Conservation (phyloP, 768 basidiomycete genomes). For the Trametes sanguinea region DNA sequence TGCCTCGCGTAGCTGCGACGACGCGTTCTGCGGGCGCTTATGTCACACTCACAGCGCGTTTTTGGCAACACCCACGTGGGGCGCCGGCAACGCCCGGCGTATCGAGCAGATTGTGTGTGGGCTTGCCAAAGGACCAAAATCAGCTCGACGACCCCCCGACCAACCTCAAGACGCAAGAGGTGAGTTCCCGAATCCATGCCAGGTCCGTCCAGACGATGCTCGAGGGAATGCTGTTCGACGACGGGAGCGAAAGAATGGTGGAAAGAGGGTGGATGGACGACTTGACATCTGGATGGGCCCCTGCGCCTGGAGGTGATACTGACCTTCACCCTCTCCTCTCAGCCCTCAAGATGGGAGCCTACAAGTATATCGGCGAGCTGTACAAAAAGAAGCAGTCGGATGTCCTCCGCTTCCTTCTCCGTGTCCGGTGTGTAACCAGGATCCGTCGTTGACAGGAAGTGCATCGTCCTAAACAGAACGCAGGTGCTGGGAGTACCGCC, state of each 20-base stretch:
- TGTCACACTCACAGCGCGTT: neutral
- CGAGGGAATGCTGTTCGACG: conserved; percentile 6
- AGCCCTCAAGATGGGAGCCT: conserved; percentile 80
- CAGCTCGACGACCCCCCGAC: conserved; percentile 29
- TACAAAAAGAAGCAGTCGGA: conserved; percentile 99
- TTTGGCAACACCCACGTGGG: conserved; percentile 9
- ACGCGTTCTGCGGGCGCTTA: neutral
- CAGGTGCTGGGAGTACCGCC: conserved; percentile 98
- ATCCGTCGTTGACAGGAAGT: neutral
- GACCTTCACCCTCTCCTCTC: conserved; percentile 28
- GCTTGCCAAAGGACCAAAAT: conserved; percentile 8
- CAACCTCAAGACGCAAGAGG: conserved; percentile 36
- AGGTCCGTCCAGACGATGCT: conserved; percentile 17
- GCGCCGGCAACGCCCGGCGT: conserved; percentile 3
- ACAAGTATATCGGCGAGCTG: conserved; percentile 95
- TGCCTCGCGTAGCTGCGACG: too few species aligned
- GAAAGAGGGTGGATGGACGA: conserved; percentile 35
- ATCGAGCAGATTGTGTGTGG: conserved; percentile 10
- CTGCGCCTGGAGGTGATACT: conserved; percentile 17
- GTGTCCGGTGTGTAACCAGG: conserved; percentile 71
- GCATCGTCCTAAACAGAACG: neutral
- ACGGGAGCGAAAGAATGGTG: conserved; percentile 12
- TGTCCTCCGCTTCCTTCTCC: conserved; percentile 96
- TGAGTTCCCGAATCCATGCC: conserved; percentile 25
- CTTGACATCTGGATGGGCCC: conserved; percentile 28